A percentile compares a stretch with the other conserved stretches of the same genome.
Conservation (phyloP, 2,329 filamentous ascomycete species). For the Nannizziopsis arthrosporioides region DNA sequence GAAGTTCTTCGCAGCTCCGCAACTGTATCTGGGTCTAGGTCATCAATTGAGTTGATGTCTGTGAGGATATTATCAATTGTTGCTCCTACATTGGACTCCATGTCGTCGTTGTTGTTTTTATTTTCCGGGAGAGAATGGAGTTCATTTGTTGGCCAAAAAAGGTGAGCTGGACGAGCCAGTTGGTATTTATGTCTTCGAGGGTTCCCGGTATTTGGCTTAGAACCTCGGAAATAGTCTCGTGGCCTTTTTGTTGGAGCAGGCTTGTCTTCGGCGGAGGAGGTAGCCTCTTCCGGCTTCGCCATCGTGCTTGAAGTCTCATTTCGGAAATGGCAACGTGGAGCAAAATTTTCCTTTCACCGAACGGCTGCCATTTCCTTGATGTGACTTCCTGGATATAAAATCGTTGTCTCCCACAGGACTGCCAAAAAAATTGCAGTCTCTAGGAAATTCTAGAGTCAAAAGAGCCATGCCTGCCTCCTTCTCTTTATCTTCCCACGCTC, state of each 20-base stretch:
- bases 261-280: neutral
- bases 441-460: too few species aligned
- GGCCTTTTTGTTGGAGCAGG: too few species aligned
- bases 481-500: too few species aligned
- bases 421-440: too few species aligned
- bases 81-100: conserved; percentile 9
- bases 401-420: too few species aligned
- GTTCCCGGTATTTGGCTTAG: neutral
- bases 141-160: too few species aligned
- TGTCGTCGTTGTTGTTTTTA: conserved; percentile 1
- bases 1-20: conserved; percentile 9
- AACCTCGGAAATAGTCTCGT: neutral
- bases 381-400: too few species aligned
- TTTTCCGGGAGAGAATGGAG: too few species aligned
- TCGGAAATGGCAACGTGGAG: neutral
- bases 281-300: conserved; percentile 1
- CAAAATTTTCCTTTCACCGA: conserved; percentile 1
- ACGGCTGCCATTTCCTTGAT: conserved; percentile 8
- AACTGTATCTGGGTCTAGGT: conserved; percentile 11
- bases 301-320: conserved; percentile 1
- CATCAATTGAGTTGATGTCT: conserved; percentile 11
- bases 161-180: too few species aligned
- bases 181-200: too few species aligned
- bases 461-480: too few species aligned
- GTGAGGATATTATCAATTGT: conserved; percentile 10